phyloP scores from a whole-genome alignment of 768 basidiomycete species.

The Tricholoma terreum region DNA sequence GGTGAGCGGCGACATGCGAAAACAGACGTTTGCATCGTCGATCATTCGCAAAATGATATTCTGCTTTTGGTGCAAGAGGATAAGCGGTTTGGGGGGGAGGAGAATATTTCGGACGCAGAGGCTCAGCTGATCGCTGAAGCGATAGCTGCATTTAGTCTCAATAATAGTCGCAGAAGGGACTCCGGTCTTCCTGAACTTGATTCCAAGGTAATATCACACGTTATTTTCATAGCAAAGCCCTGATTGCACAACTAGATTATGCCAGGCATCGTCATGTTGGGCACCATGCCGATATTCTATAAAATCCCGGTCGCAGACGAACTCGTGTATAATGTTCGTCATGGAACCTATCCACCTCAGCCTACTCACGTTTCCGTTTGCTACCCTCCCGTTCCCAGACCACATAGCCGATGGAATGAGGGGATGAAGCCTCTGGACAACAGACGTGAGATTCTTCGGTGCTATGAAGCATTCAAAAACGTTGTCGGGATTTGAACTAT shows the following conservation, averaged over 20 bases:
- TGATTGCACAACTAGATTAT: constrained; percentile 5
- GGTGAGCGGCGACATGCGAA: too few species aligned
- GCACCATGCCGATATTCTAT: constrained; percentile 22
- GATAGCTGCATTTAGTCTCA: constrained; percentile 11
- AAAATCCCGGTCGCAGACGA: constrained; percentile 19
- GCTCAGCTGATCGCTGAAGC: constrained; percentile 12
- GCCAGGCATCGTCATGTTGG: constrained; percentile 19
- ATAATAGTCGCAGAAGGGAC: background rate
- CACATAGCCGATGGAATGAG: background rate
- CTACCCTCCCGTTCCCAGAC: constrained; percentile 8
- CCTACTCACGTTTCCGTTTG: constrained; percentile 14
- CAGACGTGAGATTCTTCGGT: background rate
- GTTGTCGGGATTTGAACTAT: background rate
- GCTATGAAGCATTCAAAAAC: background rate
- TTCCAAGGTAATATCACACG: background rate
- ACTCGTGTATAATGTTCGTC: constrained; percentile 10
- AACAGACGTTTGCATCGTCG: background rate
- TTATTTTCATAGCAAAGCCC: background rate
- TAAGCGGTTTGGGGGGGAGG: background rate
- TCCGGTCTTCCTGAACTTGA: constrained; percentile 4
- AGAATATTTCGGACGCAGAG: constrained; percentile 4
- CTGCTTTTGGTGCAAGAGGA: background rate
- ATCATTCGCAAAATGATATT: background rate
- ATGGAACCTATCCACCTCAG: constrained; percentile 11
- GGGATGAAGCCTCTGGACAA: constrained; percentile 1